Conservation (phyloP, 352 stramenopile species). For the Phytopythium helicoides region DNA sequence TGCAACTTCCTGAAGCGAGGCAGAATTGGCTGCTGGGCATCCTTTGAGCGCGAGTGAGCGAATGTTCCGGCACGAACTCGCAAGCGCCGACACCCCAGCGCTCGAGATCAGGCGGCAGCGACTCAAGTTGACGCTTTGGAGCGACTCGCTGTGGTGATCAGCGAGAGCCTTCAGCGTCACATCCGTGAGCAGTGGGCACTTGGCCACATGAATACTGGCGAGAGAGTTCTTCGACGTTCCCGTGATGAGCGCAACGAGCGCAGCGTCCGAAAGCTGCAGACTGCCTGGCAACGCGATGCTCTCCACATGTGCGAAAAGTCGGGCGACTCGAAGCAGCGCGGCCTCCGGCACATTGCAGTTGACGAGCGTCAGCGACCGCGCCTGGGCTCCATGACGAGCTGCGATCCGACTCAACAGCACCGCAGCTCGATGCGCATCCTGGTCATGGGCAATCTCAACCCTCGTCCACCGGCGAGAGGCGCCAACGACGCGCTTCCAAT, state of each 20-base stretch:
- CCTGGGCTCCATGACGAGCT: slow-evolving; percentile 30
- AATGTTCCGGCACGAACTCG: slow-evolving; percentile 23
- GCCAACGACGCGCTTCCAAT: slow-evolving; percentile 33
- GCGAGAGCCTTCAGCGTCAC: slow-evolving; percentile 21
- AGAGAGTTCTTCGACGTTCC: slow-evolving; percentile 30
- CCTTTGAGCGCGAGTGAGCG: slow-evolving; percentile 49
- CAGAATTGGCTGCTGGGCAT: slow-evolving; percentile 50
- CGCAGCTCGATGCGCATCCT: slow-evolving; percentile 22
- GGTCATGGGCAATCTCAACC: slow-evolving; percentile 31
- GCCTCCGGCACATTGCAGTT: slow-evolving; percentile 42
- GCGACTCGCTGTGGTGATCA: slow-evolving; percentile 24
- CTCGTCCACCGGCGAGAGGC: slow-evolving; percentile 26
- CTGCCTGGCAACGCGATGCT: slow-evolving; percentile 53
- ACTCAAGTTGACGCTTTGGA: slow-evolving; percentile 54
- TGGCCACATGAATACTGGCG: slow-evolving; percentile 41
- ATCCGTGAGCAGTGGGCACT: slow-evolving; percentile 55
- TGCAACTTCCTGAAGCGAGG: slow-evolving; percentile 29
- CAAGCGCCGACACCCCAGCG: slow-evolving; percentile 27
- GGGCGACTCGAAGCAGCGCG: slow-evolving; percentile 26
- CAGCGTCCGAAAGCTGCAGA: slow-evolving; percentile 43
- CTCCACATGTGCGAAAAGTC: slow-evolving; percentile 29
- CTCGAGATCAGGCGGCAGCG: slow-evolving; percentile 53
- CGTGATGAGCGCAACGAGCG: slow-evolving; percentile 32
- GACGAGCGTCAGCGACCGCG: slow-evolving; percentile 38
- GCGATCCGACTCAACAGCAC: slow-evolving; percentile 26